phyloP scores from a whole-genome alignment of 1,284 basidiomycete species.

The Amylostereum areolatum region DNA sequence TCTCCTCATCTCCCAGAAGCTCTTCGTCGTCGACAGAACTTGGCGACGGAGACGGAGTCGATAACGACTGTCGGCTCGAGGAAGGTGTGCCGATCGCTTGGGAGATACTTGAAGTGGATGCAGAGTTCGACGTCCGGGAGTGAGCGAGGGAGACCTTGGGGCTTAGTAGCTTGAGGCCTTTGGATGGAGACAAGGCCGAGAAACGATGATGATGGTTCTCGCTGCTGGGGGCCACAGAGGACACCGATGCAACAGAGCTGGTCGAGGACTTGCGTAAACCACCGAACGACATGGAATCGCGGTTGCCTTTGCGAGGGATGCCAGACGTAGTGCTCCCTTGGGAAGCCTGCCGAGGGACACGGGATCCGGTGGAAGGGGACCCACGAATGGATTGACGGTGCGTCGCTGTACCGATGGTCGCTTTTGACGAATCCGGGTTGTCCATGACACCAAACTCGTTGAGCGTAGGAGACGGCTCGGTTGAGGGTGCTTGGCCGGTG shows the following conservation, averaged over 20 bases:
- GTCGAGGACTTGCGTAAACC: conserved; percentile 76
- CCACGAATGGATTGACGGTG: conserved; percentile 46
- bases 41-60: conserved; percentile 75
- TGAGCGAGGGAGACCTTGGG: conserved; percentile 66
- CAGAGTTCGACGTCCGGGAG: conserved; percentile 46
- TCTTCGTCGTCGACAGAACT: conserved; percentile 87
- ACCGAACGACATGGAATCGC: conserved; percentile 71
- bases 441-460: conserved; percentile 81
- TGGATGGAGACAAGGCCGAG: conserved; percentile 77
- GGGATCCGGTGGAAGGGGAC: conserved; percentile 54
- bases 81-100: conserved; percentile 59
- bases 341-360: conserved; percentile 63
- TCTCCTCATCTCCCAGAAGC: conserved; percentile 89
- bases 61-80: conserved; percentile 68
- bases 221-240: conserved; percentile 37
- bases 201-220: conserved; percentile 54
- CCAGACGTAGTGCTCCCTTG: conserved; percentile 37
- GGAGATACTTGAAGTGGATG: conserved; percentile 43
- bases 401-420: conserved; percentile 21
- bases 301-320: conserved; percentile 56
- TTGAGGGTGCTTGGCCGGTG: conserved; percentile 37
- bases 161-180: conserved; percentile 70
- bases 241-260: conserved; percentile 62
- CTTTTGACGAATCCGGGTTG: conserved; percentile 38
- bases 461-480: conserved; percentile 60